Evolutionary conservation across 202 grass and related monocot species (phyloP).

Genomic region (Digitaria exilis): DNA sequence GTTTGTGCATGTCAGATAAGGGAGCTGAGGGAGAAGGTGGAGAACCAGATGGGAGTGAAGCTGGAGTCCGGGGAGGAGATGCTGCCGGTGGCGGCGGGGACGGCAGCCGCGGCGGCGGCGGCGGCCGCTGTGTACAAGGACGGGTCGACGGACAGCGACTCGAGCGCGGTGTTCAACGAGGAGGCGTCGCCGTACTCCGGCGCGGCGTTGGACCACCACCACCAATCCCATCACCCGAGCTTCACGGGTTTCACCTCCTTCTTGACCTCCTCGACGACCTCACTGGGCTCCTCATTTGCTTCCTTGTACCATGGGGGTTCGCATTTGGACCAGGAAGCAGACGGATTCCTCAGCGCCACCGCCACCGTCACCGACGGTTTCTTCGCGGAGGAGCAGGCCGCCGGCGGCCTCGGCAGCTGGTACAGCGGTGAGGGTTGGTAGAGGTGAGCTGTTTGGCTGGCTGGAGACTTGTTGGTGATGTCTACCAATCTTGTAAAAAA

Average conservation of each 20-base stretch:
- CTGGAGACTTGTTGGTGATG: constrained; percentile 5
- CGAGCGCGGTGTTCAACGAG: constrained; percentile 76
- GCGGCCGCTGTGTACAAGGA: constrained; percentile 31
- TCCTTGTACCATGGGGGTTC: constrained; percentile 32
- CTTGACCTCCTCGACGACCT: constrained; percentile 25
- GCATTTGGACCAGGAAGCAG: constrained; percentile 40
- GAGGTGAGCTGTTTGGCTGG: constrained; percentile 14
- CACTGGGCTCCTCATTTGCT: constrained; percentile 42
- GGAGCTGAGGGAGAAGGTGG: constrained; percentile 58
- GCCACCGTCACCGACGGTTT: background rate
- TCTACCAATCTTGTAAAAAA: constrained; percentile 11
- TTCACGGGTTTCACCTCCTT: constrained; percentile 46
- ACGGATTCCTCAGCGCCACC: constrained; percentile 21
- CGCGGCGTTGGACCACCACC: constrained; percentile 25
- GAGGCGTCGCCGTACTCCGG: constrained; percentile 49
- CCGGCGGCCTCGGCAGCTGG: constrained; percentile 42
- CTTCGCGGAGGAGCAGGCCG: constrained; percentile 48
- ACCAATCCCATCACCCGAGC: background rate
- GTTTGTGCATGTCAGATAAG: constrained; percentile 45
- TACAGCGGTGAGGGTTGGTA: constrained; percentile 50
- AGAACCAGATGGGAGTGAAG: constrained; percentile 50
- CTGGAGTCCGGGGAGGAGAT: constrained; percentile 31
- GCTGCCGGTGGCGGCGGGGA: constrained; percentile 1
- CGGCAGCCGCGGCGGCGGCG: background rate
- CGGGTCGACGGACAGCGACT: constrained; percentile 76